A percentile compares a stretch with the other conserved stretches of the same genome.
Conservation (phyloP, 108 stramenopile genomes). For the Phaeodactylum tricornutum region DNA sequence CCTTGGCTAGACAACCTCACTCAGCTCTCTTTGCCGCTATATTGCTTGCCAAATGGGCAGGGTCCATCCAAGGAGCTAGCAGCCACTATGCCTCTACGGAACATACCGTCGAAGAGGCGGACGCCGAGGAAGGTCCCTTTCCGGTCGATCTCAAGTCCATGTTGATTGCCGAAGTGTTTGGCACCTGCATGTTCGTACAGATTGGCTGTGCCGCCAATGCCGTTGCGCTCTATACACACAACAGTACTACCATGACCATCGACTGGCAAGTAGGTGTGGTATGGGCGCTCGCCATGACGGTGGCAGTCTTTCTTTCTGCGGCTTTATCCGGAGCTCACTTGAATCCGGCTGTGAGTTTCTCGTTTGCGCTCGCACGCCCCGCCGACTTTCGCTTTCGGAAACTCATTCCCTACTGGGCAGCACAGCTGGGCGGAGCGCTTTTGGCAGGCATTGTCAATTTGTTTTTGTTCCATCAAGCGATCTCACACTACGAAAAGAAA, state of each 20-base stretch:
- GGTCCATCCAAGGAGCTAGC: too few species aligned
- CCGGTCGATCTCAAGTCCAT: neutral
- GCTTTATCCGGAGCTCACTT: constrained; percentile 13
- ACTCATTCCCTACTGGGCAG: neutral
- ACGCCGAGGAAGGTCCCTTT: neutral
- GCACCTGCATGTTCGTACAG: constrained; percentile 14
- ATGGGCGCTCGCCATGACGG: constrained; percentile 13
- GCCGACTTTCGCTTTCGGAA: constrained; percentile 3
- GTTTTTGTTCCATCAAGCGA: constrained; percentile 4
- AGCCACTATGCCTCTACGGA: too few species aligned
- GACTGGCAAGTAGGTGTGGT: constrained; percentile 9
- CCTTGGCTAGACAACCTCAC: too few species aligned
- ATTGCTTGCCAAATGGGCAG: too few species aligned
- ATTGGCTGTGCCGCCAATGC: constrained; percentile 7
- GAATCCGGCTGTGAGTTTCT: constrained; percentile 14
- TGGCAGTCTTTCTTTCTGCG: constrained; percentile 7
- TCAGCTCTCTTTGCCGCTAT: too few species aligned
- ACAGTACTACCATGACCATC: neutral
- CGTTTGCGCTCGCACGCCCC: constrained; percentile 8
- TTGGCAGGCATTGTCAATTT: constrained; percentile 5
- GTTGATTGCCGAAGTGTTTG: constrained; percentile 21
- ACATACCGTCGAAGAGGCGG: neutral
- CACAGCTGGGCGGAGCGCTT: constrained; percentile 12
- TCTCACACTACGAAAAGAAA: constrained; percentile 3
- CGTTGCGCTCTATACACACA: constrained; percentile 1